Conservation (phyloP, 768 basidiomycete genomes). For the Lactarius quietus region DNA sequence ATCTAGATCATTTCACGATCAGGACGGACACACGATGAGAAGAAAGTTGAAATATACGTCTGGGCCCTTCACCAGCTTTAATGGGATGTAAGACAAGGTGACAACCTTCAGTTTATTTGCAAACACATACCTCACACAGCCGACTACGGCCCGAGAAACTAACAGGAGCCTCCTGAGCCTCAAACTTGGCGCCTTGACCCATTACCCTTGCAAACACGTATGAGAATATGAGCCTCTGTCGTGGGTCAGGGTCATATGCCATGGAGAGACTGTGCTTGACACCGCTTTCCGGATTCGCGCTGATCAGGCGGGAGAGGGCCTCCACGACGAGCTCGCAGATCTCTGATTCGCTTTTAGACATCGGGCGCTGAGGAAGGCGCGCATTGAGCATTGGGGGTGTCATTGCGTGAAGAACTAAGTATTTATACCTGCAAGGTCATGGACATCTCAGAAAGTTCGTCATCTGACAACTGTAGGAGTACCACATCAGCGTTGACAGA, state of each 20-base stretch:
- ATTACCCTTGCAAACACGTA: slow-evolving; percentile 81
- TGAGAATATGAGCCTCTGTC: slow-evolving; percentile 75
- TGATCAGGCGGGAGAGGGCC: slow-evolving; percentile 76
- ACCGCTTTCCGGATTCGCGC: slow-evolving; percentile 81
- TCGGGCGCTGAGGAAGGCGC: slow-evolving; percentile 11
- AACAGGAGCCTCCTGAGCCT: slow-evolving; percentile 44
- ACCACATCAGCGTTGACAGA: neutral
- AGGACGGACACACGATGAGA: neutral
- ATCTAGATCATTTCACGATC: slow-evolving; percentile 43
- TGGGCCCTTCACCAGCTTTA: slow-evolving; percentile 66
- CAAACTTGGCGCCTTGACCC: slow-evolving; percentile 74
- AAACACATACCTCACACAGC: slow-evolving; percentile 34
- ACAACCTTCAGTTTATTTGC: neutral
- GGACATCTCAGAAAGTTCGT: slow-evolving; percentile 1
- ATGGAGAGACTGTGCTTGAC: slow-evolving; percentile 83
- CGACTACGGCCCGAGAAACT: slow-evolving; percentile 31
- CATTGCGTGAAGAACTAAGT: neutral
- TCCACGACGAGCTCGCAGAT: slow-evolving; percentile 74
- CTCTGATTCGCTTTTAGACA: slow-evolving; percentile 37
- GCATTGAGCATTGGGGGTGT: neutral
- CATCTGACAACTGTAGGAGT: slow-evolving; percentile 7
- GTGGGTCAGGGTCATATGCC: slow-evolving; percentile 68
- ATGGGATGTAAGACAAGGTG: slow-evolving; percentile 5
- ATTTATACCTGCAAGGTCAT: slow-evolving; percentile 1
- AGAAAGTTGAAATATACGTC: slow-evolving; percentile 47